Percentiles rank a stretch among this genome's conserved stretches.
phyloP scores from a whole-genome alignment of 192 early-diverging fungal species.

The Rhizoclosmatium sp. region DNA sequence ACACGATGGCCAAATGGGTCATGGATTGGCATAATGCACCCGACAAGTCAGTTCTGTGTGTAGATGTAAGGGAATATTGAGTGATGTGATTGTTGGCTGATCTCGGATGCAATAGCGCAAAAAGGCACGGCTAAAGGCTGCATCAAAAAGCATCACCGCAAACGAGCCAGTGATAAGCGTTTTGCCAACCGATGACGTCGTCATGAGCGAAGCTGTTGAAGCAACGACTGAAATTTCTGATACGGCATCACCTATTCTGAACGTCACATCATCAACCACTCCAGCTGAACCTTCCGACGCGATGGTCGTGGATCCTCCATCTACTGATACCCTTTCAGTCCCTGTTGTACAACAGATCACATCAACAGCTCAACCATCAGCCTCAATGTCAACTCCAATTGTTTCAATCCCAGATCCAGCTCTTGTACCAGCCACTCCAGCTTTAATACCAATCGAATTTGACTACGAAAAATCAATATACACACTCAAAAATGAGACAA shows the following conservation, averaged over 20 bases:
- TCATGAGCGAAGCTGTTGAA: background rate
- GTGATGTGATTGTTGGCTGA: no score
- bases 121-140: background rate
- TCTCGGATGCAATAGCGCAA: no score
- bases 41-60: slow-evolving; percentile 74
- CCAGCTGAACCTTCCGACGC: no score
- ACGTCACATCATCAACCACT: no score
- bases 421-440: no score
- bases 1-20: slow-evolving; percentile 65
- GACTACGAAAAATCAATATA: slow-evolving; percentile 13
- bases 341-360: no score
- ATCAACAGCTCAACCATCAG: background rate
- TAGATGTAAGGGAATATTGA: slow-evolving; percentile 54
- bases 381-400: background rate
- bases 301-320: no score
- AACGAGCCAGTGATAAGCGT: no score
- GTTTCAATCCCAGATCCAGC: background rate
- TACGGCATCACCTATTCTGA: no score
- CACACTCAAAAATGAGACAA: background rate
- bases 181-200: no score
- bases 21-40: slow-evolving; percentile 77
- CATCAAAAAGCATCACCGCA: background rate
- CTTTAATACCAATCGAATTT: background rate
- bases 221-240: no score
- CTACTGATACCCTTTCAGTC: no score